Base-by-base conservation (phyloP, 495 filamentous ascomycete species). In the Tuber indicum region DNA sequence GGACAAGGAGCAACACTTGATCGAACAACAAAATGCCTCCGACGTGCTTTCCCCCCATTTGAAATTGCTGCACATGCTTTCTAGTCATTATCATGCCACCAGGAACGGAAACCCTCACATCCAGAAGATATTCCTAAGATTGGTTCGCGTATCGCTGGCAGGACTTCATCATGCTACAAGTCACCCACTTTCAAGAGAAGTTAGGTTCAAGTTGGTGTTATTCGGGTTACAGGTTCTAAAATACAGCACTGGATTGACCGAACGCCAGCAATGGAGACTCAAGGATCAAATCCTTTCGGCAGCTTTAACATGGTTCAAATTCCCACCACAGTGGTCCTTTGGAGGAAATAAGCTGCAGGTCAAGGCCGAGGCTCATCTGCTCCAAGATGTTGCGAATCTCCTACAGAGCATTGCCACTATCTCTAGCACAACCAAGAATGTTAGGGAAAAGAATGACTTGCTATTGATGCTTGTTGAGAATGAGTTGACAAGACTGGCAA, bases 281-380 rank as follows among this genome's bases (percentile, higher is more conserved):
- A 98, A 98, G 82, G 94, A 98, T 81, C 89, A 91, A 75, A 91
- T 97, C 72, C 84, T 99, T 21, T 93, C 93, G 41, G 93, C 93
- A 39, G 93, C 88, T 52, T 86, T 99, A 12, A 89, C 88, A 74
- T 98, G 96, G 96, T 99, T 98, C 84, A 89, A 87, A 58, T 88
- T 90, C 77, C 86, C 92, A 23, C 93, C 96, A 47, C 88, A 90
- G 78, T 99, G 96, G 96, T 96, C 94, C 4, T 98, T 96, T 84
- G 96, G 96, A 66, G 94, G 95, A 76, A 98, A 98, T 83, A 88
- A 92, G 71, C 86, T 98, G 12, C 96, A 98, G 82, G 87, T 98
- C 44, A 98, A 96, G 84, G 93, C 96, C 0, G 96, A 99, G 84
- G 90, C 92, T 46, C 91, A 90, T 78, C 84, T 98, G 46, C 88